Base-by-base conservation (phyloP, 257 asterid genomes). In the Nyctanthes arbortristis region DNA sequence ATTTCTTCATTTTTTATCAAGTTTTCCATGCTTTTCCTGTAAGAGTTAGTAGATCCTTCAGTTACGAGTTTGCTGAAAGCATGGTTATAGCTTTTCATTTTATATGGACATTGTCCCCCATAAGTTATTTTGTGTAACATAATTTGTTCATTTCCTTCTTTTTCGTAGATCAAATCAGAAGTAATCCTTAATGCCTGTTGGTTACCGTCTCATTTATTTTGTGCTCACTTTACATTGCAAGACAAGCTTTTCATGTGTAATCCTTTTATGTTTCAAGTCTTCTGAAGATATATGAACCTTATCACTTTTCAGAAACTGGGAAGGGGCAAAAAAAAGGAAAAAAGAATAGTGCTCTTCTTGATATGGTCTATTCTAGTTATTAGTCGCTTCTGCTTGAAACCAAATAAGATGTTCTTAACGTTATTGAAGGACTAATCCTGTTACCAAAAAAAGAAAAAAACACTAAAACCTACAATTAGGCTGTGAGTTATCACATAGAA, bases 1-100 rank as follows among this genome's bases (percentile, higher is more conserved):
- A n/a, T 61, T 57, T 18, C 16, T 28, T 61, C 37, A 37, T 61
- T 52, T 37, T 49, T 18, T 58, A 33, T 49, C 47, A 28, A 28
- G 12, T 35, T 2, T 45, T 4, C 45, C 60, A 57, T 73, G 58
- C 66, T 36, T 29, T 56, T 64, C 34, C 20, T 60, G 35, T 63
- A 60, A 69, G 63, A 40, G 60, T 65, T 34, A 27, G 11, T 56
- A 34, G 45, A 69, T 45, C 24, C 22, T 18, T 12, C 52, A 20
- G 33, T 35, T 47, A 63, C 52, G 29, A 25, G 40, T 68, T 70
- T 43, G 7, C 29, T 65, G 73, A 60, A 65, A 56, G 54, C 18
- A 31, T 49, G 3, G 43, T 33, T 67, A 4, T 18, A 32, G 32
- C 30, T 24, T 65, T 58, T 70, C 30, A 39, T 36, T 18, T 7